Evolutionary conservation across 208 protist species (phyloP).

Genomic region (Wallacemonas sp.): DNA sequence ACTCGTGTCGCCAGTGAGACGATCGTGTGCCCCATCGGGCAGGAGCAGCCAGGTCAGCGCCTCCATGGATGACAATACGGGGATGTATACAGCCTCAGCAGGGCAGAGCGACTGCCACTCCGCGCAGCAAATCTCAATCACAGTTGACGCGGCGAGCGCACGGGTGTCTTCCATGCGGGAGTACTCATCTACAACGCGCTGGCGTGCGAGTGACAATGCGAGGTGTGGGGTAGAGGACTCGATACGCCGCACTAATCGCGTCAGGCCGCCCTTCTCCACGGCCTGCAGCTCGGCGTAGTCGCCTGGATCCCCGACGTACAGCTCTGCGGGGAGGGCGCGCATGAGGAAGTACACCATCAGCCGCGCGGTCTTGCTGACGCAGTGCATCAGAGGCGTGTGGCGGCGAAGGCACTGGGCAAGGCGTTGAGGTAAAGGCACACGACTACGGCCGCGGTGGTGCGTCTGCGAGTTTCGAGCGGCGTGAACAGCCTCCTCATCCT

Average conservation of each 20-base stretch:
- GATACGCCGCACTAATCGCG: neutral
- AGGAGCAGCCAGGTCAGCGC: slow-evolving; percentile 5
- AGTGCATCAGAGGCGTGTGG: slow-evolving; percentile 28
- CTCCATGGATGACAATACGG: neutral
- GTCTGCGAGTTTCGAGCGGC: too few relatives aligned
- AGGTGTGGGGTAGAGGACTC: neutral
- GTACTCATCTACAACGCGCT: neutral
- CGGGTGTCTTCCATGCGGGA: neutral
- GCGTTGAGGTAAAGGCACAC: slow-evolving; percentile 18
- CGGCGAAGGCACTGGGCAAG: slow-evolving; percentile 22
- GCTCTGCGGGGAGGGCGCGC: slow-evolving; percentile 32
- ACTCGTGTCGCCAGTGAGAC: neutral
- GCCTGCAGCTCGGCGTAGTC: slow-evolving; percentile 23
- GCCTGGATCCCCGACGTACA: slow-evolving; percentile 45
- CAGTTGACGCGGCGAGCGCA: neutral
- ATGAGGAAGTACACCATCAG: slow-evolving; percentile 45
- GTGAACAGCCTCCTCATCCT: too few relatives aligned
- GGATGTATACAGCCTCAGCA: neutral
- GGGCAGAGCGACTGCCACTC: neutral
- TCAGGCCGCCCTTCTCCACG: neutral
- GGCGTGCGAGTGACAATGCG: neutral
- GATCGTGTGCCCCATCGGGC: neutral
- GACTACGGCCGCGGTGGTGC: too few relatives aligned
- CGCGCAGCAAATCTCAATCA: neutral
- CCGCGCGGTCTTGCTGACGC: slow-evolving; percentile 26